Percentiles rank a stretch among this genome's conserved stretches.
Conservation (phyloP, 257 asterid species). For the Nicotiana tomentosiformis region DNA sequence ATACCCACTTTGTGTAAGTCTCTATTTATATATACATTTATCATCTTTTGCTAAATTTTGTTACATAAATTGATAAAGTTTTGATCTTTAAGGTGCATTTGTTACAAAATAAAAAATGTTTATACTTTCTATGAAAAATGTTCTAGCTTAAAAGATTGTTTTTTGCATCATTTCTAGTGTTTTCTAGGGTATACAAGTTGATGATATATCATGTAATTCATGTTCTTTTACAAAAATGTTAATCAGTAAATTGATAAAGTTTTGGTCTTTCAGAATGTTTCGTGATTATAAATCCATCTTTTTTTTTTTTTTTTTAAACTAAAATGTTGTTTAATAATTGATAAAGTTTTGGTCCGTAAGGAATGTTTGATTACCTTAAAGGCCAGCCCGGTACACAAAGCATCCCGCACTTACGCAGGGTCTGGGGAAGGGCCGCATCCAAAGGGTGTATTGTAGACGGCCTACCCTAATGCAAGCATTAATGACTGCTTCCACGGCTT, state of each 20-base stretch:
- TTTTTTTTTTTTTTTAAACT: neutral
- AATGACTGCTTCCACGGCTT: no score
- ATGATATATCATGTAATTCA: neutral
- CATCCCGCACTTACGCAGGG: no score
- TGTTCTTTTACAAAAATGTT: neutral
- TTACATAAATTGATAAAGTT: neutral
- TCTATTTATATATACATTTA: neutral
- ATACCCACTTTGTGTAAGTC: constrained; percentile 74
- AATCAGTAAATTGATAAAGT: neutral
- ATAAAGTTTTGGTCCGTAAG: neutral
- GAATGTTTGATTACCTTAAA: neutral
- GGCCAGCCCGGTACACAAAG: no score
- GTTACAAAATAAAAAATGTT: neutral
- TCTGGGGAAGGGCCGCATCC: no score
- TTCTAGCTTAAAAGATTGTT: neutral
- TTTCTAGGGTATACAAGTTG: neutral
- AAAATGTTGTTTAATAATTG: neutral
- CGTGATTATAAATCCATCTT: neutral
- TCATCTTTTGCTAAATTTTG: neutral
- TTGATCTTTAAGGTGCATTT: neutral
- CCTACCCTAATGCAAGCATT: no score
- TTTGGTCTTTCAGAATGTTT: neutral
- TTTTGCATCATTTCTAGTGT: neutral
- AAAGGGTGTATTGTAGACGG: no score
- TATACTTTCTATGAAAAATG: neutral